A percentile compares a stretch with the other conserved stretches of the same genome.
phyloP scores from a whole-genome alignment of 2,329 filamentous ascomycete genomes.

The Beauveria australis region DNA sequence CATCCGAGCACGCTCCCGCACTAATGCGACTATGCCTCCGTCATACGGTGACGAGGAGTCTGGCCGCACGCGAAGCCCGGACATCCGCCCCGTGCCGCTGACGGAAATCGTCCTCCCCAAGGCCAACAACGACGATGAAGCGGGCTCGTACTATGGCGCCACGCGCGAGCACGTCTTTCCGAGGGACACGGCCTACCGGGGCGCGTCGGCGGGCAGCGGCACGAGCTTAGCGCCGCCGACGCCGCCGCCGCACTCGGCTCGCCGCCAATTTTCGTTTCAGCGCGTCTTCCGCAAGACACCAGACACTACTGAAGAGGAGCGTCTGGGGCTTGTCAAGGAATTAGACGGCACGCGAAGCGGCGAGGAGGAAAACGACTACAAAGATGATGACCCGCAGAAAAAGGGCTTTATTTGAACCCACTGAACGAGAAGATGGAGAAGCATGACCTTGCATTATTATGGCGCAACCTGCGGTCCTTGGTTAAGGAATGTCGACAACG shows the following conservation, averaged over 20 bases:
- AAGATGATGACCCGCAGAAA: neutral
- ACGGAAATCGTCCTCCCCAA: conserved; percentile 49
- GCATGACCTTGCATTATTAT: neutral
- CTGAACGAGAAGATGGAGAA: neutral
- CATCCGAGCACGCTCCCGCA: conserved; percentile 30
- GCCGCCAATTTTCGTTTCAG: conserved; percentile 86
- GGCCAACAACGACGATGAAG: conserved; percentile 37
- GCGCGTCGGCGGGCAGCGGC: conserved; percentile 35
- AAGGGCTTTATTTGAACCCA: neutral
- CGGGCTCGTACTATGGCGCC: conserved; percentile 29
- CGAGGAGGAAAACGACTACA: conserved; percentile 9
- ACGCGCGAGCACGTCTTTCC: conserved; percentile 39
- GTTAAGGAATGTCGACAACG: neutral
- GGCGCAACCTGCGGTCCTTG: neutral
- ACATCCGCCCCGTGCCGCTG: conserved; percentile 52
- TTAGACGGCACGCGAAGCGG: conserved; percentile 34
- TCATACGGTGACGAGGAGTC: conserved; percentile 27
- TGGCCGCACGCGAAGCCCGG: conserved; percentile 40
- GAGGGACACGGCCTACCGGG: conserved; percentile 40
- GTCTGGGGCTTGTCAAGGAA: conserved; percentile 72
- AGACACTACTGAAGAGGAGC: conserved; percentile 71
- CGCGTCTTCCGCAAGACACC: conserved; percentile 56
- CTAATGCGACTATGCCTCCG: conserved; percentile 23
- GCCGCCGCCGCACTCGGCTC: conserved; percentile 54
- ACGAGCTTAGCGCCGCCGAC: conserved; percentile 47